Evolutionary conservation across 2,329 filamentous ascomycete species (phyloP), one percentile per base, ranked within the genome.

Genomic region (Penicillium freii): DNA sequence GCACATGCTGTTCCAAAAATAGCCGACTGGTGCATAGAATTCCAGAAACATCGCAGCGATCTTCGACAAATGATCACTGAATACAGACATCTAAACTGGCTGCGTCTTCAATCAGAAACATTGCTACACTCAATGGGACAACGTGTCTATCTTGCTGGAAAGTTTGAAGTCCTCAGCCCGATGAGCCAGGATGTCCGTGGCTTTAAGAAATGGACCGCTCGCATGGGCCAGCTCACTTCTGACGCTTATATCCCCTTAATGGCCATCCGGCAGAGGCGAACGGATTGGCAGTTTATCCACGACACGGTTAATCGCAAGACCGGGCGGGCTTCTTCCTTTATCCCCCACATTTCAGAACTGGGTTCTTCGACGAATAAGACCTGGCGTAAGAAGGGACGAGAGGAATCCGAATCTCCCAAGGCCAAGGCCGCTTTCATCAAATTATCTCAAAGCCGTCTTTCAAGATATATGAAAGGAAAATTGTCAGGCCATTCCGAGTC

Each of bases 81-180:
- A 9, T 62, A 66, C 29, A 57, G 33, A 23, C 36, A 59, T 25
- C 40, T 66, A 51, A 67, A 69, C 36, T 71, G 65, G 69, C 10
- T 62, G 43, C 64, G 68, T 39, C 59, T 72, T 17, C 34, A 53
- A 19, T 49, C 60, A 5, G 66, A 71, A 40, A 55, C 62, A 13
- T 64, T 53, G 40, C 57, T 70, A 21, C 42, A 50, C 45, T 44
- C 48, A 11, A 51, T 67, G 10, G 62, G 59, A 5, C 47, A 44
- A 40, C 57, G 57, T 17, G 62, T 58, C 45, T 44, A 52, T 11
- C 51, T 56, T 34, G 54, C 57, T 51, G 63, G 59, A 40, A 47
- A 48, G 8, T 67, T 70, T 31, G 56, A 57, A 27, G 48, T 62
- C 2, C 47, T 33, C 10, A 55, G 64, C 4, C 67, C 66, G 25